phyloP scores from a whole-genome alignment of 441 rosid genomes.

The Populus hybrid region DNA sequence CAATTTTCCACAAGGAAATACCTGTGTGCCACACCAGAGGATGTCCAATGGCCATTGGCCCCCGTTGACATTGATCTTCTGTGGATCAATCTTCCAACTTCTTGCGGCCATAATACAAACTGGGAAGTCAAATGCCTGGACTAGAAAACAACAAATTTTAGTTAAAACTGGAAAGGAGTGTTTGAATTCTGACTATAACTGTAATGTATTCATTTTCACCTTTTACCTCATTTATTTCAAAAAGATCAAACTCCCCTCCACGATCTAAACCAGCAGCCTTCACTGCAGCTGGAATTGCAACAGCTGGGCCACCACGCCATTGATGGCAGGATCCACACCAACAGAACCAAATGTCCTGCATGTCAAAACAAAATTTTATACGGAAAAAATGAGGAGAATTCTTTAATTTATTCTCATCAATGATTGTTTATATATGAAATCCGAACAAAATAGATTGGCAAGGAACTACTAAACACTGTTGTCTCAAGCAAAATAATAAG shows the following conservation, averaged over 20 bases:
- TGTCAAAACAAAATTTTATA: background rate
- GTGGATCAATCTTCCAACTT: conserved; percentile 83
- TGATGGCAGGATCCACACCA: conserved; percentile 98
- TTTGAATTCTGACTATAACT: background rate
- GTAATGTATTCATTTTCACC: background rate
- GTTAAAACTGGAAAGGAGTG: background rate
- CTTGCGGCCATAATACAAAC: conserved; percentile 84
- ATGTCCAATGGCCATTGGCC: conserved; percentile 96
- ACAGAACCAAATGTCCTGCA: conserved; percentile 92
- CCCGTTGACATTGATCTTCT: conserved; percentile 91
- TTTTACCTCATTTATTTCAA: conserved; percentile 94
- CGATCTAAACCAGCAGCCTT: conserved; percentile 86
- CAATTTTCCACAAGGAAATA: conserved; percentile 20
- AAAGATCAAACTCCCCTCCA: conserved; percentile 80
- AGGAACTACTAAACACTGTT: background rate
- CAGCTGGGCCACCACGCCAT: conserved; percentile 98
- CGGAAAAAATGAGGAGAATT: background rate
- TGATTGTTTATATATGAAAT: background rate
- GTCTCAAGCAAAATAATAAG: background rate
- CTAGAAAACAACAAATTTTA: conserved; percentile 5
- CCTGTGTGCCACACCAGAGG: conserved; percentile 98
- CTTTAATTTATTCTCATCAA: background rate
- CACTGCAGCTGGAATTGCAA: conserved; percentile 95
- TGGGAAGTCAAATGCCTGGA: conserved; percentile 98
- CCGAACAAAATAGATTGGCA: background rate